phyloP scores from a whole-genome alignment of 306 rosid genomes.

The Prunus armeniaca region DNA sequence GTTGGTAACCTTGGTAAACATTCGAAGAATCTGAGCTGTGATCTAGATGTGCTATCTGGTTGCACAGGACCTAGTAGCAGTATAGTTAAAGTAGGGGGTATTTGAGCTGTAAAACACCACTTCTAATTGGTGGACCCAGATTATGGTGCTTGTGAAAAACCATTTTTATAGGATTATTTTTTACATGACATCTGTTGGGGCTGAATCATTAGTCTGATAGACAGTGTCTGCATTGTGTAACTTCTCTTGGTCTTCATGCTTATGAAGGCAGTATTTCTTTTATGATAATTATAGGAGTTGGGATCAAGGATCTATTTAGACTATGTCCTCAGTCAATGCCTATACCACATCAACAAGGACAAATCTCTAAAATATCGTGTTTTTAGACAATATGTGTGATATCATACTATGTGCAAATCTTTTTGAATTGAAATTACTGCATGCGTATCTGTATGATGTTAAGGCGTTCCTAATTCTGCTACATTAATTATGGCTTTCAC shows the following conservation, averaged over 20 bases:
- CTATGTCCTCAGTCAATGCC: neutral
- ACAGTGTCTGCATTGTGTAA: neutral
- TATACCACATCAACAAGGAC: neutral
- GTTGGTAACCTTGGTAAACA: neutral
- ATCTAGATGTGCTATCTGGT: neutral
- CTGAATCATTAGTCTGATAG: neutral
- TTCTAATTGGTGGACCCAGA: neutral
- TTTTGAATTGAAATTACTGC: too few species aligned
- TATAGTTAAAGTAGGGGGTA: neutral
- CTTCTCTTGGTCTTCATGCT: neutral
- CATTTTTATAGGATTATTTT: neutral
- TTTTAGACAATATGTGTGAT: neutral
- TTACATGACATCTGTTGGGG: neutral
- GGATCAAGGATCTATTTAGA: neutral
- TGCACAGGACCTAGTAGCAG: neutral
- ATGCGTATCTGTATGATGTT: neutral
- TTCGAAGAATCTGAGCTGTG: neutral
- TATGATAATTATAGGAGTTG: neutral
- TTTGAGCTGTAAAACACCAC: neutral
- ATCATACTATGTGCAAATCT: too few species aligned
- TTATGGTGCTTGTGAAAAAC: neutral
- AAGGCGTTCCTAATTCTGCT: neutral
- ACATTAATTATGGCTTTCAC: neutral
- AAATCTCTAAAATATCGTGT: neutral
- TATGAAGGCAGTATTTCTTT: neutral